Conservation (phyloP, 371 early-diverging fungal species). For the Mortierella sp. region DNA sequence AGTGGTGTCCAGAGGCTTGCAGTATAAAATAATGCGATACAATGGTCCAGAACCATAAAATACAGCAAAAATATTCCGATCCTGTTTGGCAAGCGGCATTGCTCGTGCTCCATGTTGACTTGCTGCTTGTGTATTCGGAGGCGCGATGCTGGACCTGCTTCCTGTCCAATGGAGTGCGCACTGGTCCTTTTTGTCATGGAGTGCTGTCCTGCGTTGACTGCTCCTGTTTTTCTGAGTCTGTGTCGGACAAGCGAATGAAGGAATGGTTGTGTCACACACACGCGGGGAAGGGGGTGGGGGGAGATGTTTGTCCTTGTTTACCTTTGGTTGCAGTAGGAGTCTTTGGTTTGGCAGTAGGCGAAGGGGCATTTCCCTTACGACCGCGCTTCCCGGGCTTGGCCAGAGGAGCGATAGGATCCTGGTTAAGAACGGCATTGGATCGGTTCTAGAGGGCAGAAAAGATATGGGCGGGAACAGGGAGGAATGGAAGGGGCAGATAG, state of each 20-base stretch:
- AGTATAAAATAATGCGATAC: background rate
- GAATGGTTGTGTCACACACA: conserved; percentile 6
- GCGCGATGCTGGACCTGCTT: background rate
- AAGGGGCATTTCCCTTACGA: conserved; percentile 24
- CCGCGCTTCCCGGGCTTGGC: conserved; percentile 40
- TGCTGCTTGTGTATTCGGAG: background rate
- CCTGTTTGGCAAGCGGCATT: background rate
- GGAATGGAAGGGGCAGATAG: background rate
- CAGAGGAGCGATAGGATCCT: conserved; percentile 21
- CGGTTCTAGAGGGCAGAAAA: conserved; percentile 27
- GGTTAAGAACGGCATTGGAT: conserved; percentile 23
- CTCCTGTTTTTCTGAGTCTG: background rate
- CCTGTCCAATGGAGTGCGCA: background rate
- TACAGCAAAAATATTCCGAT: background rate
- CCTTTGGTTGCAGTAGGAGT: conserved; percentile 30
- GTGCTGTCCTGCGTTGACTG: background rate
- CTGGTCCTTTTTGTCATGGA: background rate
- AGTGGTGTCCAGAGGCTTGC: background rate
- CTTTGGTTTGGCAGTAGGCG: conserved; percentile 24
- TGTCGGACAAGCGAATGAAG: background rate
- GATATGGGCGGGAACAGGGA: background rate
- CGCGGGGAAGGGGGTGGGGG: background rate
- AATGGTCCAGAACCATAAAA: background rate
- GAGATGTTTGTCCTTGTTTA: conserved; percentile 8
- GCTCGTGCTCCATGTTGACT: background rate